These are phyloP conservation scores for Umbelopsis ramanniana DNA, from an alignment of 192 early-diverging fungal species.

Conservation along the genomic window DNA sequence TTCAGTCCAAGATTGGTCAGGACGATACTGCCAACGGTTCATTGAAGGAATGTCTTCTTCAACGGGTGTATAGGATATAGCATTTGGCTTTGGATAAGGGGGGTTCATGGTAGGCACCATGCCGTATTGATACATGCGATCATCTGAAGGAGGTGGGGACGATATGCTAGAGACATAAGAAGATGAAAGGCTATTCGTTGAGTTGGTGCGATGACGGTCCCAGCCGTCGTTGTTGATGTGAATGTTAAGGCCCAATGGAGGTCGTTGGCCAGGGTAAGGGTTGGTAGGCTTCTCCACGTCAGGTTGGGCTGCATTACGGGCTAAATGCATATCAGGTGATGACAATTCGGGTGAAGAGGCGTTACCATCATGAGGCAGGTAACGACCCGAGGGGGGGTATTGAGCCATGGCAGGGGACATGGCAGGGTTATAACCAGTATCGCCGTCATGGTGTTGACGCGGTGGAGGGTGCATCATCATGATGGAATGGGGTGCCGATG, in stretches of 20 bases:
- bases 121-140: conserved; percentile 12
- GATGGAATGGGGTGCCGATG: background rate
- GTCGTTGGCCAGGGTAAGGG: conserved; percentile 2
- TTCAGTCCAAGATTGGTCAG: conserved; percentile 2
- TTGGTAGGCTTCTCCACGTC: background rate
- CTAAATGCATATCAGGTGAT: conserved; percentile 5
- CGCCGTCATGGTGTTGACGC: background rate
- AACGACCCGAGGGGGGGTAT: conserved; percentile 11
- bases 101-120: conserved; percentile 12
- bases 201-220: conserved; percentile 21
- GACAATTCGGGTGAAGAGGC: conserved; percentile 14
- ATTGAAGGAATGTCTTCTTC: conserved; percentile 14
- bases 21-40: conserved; percentile 20
- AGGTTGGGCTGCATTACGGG: background rate
- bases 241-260: conserved; percentile 15
- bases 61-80: conserved; percentile 9
- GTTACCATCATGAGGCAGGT: conserved; percentile 4
- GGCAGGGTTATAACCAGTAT: conserved; percentile 4
- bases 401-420: conserved; percentile 14
- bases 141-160: conserved; percentile 6
- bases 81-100: background rate
- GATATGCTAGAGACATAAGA: conserved; percentile 15
- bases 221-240: conserved; percentile 21
- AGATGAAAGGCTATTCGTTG: conserved; percentile 9
- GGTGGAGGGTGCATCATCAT: conserved; percentile 13